phyloP scores from a whole-genome alignment of 1,284 basidiomycete species.

The Apiotrichum laibachii region DNA sequence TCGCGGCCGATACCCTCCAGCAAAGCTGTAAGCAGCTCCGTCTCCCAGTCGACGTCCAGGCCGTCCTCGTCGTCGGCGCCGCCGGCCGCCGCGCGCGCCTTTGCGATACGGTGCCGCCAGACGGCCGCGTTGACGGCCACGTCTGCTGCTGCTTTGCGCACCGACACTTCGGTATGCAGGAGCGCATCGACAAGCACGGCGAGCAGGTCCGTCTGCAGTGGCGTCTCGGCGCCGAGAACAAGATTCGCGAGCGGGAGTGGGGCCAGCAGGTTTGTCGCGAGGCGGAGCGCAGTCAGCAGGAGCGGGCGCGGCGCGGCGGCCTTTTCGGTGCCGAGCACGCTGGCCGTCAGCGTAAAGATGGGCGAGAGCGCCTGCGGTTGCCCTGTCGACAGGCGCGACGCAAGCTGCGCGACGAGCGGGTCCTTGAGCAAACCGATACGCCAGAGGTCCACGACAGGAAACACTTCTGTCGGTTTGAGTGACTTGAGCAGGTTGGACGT shows the following conservation, averaged over 20 bases:
- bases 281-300: conserved; percentile 66
- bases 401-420: conserved; percentile 58
- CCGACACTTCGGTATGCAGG: conserved; percentile 64
- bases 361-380: conserved; percentile 58
- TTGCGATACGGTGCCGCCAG: conserved; percentile 60
- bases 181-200: conserved; percentile 64
- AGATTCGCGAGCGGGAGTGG: conserved; percentile 57
- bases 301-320: conserved; percentile 51
- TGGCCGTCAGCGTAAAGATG: conserved; percentile 53
- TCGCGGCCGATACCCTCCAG: conserved; percentile 71
- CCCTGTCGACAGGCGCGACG: conserved; percentile 52
- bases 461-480: conserved; percentile 63
- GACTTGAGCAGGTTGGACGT: conserved; percentile 55
- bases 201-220: conserved; percentile 50
- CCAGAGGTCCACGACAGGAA: conserved; percentile 82
- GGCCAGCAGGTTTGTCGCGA: conserved; percentile 71
- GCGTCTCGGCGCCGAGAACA: conserved; percentile 51
- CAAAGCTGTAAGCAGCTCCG: conserved; percentile 74
- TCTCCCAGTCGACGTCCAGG: conserved; percentile 72
- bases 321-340: conserved; percentile 17
- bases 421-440: conserved; percentile 69
- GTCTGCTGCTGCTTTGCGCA: conserved; percentile 75
- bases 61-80: conserved; percentile 51
- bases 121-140: conserved; percentile 72
- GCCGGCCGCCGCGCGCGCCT: conserved; percentile 42